Percentiles rank a stretch among this genome's conserved stretches.
phyloP scores from a whole-genome alignment of 2,329 filamentous ascomycete species.

The Ceratocystis ficicola region DNA sequence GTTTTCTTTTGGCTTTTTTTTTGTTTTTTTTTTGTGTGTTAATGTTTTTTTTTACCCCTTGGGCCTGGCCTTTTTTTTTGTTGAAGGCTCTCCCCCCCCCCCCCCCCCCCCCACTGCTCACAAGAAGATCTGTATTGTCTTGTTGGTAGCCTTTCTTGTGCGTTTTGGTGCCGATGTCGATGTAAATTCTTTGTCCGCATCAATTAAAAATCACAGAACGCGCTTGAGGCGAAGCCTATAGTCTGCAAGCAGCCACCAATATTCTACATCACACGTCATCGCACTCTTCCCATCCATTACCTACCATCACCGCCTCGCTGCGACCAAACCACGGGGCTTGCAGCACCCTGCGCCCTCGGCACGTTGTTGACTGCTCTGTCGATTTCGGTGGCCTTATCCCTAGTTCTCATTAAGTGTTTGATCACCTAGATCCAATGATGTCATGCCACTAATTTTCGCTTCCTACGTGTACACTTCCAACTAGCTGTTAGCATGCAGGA shows the following conservation, averaged over 20 bases:
- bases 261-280: no score
- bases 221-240: no score
- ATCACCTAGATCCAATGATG: conserved; percentile 6
- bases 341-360: background rate
- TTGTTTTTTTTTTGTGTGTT: background rate
- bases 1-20: no score
- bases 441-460: conserved; percentile 8
- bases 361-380: background rate
- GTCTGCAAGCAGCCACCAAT: no score
- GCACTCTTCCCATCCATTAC: background rate
- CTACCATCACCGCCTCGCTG: background rate
- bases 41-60: background rate
- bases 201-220: no score
- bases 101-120: no score
- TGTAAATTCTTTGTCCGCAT: no score
- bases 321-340: background rate
- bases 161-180: background rate
- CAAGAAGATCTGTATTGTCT: no score
- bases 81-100: no score
- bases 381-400: conserved; percentile 11
- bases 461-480: conserved; percentile 8
- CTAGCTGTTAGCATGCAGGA: no score
- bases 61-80: background rate
- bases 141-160: no score
- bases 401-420: background rate